Evolutionary conservation across 225 moss, liverwort and hornwort species (phyloP).

Genomic region (Sphagnum tenellum): DNA sequence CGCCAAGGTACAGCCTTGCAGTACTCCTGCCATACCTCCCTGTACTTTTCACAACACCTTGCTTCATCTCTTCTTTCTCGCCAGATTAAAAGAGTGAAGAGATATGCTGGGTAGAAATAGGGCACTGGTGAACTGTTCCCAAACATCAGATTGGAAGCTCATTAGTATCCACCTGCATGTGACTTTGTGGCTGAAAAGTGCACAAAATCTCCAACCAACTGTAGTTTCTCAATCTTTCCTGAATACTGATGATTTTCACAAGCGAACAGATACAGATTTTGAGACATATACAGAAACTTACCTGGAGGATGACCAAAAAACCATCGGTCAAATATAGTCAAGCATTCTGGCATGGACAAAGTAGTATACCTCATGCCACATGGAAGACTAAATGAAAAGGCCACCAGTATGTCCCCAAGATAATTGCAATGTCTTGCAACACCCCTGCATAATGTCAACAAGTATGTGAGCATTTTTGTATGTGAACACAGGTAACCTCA

Average conservation of each 20-base stretch:
- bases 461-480: too few species aligned
- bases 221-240: too few species aligned
- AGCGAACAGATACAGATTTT: too few species aligned
- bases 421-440: conserved; percentile 98
- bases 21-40: conserved; percentile 81
- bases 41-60: conserved; percentile 78
- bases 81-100: conserved; percentile 76
- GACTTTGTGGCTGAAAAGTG: too few species aligned
- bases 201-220: too few species aligned
- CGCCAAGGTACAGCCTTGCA: conserved; percentile 78
- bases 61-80: conserved; percentile 92
- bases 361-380: conserved; percentile 63
- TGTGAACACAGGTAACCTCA: too few species aligned
- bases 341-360: neutral
- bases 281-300: too few species aligned
- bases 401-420: conserved; percentile 84
- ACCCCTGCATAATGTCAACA: conserved; percentile 43
- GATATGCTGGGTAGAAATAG: conserved; percentile 87
- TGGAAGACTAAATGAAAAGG: conserved; percentile 87
- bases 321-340: neutral
- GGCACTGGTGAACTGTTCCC: conserved; percentile 67
- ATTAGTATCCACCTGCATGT: too few species aligned
- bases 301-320: neutral
- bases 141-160: neutral
- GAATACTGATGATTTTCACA: too few species aligned